Evolutionary conservation across 352 stramenopile species (phyloP).

Genomic region (Aphanomyces astaci): DNA sequence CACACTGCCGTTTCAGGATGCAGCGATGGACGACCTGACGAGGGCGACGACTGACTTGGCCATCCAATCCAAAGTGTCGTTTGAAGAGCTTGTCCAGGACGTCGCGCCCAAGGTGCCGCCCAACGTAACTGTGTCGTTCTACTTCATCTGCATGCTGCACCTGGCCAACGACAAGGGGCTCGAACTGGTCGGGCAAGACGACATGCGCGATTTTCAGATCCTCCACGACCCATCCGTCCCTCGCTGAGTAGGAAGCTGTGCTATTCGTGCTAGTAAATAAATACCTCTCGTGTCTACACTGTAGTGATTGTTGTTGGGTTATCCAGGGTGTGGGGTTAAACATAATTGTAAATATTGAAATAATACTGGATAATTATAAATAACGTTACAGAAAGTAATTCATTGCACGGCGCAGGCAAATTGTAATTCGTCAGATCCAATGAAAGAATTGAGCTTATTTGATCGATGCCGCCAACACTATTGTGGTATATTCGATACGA

Average conservation of each 20-base stretch:
- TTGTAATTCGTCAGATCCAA: too few species aligned
- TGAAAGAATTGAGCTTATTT: too few species aligned
- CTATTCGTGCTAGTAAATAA: background rate
- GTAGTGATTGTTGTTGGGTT: too few species aligned
- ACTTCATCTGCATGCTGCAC: slow-evolving; percentile 99
- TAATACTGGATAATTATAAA: too few species aligned
- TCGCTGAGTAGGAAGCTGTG: background rate
- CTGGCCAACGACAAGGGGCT: slow-evolving; percentile 98
- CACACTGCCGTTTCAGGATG: slow-evolving; percentile 34
- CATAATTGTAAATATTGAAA: too few species aligned
- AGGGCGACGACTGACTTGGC: slow-evolving; percentile 23
- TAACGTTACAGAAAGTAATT: too few species aligned
- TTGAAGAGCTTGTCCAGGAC: slow-evolving; percentile 86
- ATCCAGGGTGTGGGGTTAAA: too few species aligned
- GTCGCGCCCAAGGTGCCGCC: slow-evolving; percentile 83
- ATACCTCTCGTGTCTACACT: too few species aligned
- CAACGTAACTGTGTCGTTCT: slow-evolving; percentile 96
- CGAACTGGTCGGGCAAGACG: slow-evolving; percentile 67
- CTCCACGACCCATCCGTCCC: background rate
- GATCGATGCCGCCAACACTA: too few species aligned
- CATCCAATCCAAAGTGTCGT: slow-evolving; percentile 42
- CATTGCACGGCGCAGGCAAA: too few species aligned
- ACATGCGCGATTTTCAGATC: slow-evolving; percentile 73
- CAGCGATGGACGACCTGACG: slow-evolving; percentile 23
- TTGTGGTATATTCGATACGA: too few species aligned